A percentile compares a stretch with the other conserved stretches of the same genome.
These are phyloP conservation scores for Eucalyptus leucophloia DNA, from an alignment of 345 rosid species.

Conservation along the genomic window DNA sequence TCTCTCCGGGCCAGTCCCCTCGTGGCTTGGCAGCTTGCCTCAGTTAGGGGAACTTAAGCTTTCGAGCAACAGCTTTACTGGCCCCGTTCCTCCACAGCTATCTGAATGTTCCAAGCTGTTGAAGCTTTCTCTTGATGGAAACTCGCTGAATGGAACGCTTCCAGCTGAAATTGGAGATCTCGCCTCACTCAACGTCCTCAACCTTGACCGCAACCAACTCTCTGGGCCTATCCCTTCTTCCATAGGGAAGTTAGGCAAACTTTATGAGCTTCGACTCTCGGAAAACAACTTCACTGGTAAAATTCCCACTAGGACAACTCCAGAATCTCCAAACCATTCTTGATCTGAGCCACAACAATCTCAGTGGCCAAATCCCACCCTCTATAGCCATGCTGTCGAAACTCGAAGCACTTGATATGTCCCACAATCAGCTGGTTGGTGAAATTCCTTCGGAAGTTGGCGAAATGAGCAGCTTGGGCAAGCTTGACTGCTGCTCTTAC, in stretches of 20 bases:
- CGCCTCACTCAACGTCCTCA: conserved; percentile 53
- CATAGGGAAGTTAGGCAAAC: conserved; percentile 58
- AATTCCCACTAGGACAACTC: conserved; percentile 63
- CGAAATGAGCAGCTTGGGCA: conserved; percentile 69
- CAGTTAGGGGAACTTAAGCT: conserved; percentile 77
- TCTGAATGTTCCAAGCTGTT: conserved; percentile 63
- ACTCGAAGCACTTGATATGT: conserved; percentile 77
- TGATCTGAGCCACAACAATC: conserved; percentile 70
- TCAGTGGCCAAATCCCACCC: conserved; percentile 57
- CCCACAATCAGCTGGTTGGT: conserved; percentile 64
- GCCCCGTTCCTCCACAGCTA: conserved; percentile 52
- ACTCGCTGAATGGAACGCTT: conserved; percentile 51
- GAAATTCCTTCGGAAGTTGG: conserved; percentile 55
- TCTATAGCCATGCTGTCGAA: conserved; percentile 50
- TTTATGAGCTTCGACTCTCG: conserved; percentile 65
- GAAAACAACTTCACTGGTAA: conserved; percentile 55
- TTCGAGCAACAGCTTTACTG: conserved; percentile 51
- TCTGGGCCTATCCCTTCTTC: conserved; percentile 59
- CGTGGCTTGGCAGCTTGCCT: conserved; percentile 64
- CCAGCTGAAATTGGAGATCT: conserved; percentile 49
- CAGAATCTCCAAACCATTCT: conserved; percentile 69
- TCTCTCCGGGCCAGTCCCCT: conserved; percentile 58
- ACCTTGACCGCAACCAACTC: conserved; percentile 41
- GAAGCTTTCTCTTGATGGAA: conserved; percentile 58
- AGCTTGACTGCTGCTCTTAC: conserved; percentile 64